These are phyloP conservation scores for Protostelium mycophagum DNA, from an alignment of 78 protist species.

Conservation along the genomic window DNA sequence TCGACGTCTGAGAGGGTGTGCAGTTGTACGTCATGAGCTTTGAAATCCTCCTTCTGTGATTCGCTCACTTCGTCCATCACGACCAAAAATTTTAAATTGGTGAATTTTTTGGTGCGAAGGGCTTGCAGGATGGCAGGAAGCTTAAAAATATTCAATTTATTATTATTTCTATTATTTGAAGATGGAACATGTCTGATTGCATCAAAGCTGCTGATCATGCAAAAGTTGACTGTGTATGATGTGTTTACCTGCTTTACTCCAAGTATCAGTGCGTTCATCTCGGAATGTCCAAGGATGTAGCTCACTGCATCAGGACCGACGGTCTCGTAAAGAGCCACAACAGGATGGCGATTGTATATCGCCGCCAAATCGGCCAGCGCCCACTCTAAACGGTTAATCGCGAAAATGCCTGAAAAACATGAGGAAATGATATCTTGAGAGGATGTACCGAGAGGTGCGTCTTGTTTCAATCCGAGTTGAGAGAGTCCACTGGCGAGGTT, in stretches of 20 bases:
- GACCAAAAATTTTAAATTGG: not conserved
- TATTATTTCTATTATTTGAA: not conserved
- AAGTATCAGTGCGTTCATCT: slow-evolving; percentile 26
- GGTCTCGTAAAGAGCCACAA: slow-evolving; percentile 60
- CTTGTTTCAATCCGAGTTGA: slow-evolving; percentile 14
- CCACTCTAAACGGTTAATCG: slow-evolving; percentile 75
- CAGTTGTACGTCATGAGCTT: not conserved
- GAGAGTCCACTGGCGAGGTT: slow-evolving; percentile 36
- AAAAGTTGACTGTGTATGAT: not conserved
- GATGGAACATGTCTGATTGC: not conserved
- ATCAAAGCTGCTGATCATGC: not conserved
- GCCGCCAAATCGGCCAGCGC: slow-evolving; percentile 56
- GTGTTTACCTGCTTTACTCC: slow-evolving; percentile 29
- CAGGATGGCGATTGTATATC: slow-evolving; percentile 19
- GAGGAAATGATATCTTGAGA: not conserved
- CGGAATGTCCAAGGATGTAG: slow-evolving; percentile 62
- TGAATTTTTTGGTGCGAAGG: not conserved
- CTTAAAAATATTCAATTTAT: not conserved
- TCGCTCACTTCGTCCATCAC: not conserved
- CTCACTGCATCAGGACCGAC: slow-evolving; percentile 62
- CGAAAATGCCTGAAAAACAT: slow-evolving; percentile 54
- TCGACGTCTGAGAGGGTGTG: not conserved
- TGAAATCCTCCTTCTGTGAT: not conserved
- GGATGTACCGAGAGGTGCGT: not conserved
- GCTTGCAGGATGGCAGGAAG: not conserved